Evolutionary conservation across 225 moss, liverwort and hornwort genomes (phyloP).

Genomic region (Climacium dendroides): DNA sequence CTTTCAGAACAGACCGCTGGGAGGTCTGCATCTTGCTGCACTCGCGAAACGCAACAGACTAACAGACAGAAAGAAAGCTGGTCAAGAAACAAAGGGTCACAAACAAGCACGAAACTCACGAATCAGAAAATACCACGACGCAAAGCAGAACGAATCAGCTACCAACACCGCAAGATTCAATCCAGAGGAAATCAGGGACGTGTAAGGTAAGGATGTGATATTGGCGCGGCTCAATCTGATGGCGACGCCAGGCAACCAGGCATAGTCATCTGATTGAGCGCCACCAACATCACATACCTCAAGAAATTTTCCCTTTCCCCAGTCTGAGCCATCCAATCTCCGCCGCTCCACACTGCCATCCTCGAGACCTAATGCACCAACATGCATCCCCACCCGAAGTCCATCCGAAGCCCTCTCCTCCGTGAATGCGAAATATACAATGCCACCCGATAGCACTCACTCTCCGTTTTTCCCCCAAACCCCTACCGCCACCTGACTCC

Average conservation of each 20-base stretch:
- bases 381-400: not conserved
- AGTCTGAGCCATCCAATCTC: not conserved
- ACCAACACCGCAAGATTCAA: not conserved
- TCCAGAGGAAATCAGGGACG: not conserved
- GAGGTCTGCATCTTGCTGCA: not conserved
- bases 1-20: not conserved
- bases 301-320: not conserved
- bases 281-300: constrained; percentile 83
- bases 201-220: constrained; percentile 61
- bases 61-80: no score
- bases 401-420: not conserved
- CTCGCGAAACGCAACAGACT: no score
- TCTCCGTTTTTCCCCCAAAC: not conserved
- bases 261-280: constrained; percentile 71
- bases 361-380: not conserved
- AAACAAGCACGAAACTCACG: not conserved
- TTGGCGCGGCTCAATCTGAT: constrained; percentile 97
- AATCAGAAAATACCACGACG: not conserved
- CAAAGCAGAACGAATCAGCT: not conserved
- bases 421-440: not conserved
- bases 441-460: not conserved
- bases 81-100: not conserved
- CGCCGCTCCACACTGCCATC: not conserved
- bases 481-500: not conserved
- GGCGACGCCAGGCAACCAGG: constrained; percentile 36